phyloP scores from a whole-genome alignment of 257 asterid genomes.

The Cruciata laevipes region DNA sequence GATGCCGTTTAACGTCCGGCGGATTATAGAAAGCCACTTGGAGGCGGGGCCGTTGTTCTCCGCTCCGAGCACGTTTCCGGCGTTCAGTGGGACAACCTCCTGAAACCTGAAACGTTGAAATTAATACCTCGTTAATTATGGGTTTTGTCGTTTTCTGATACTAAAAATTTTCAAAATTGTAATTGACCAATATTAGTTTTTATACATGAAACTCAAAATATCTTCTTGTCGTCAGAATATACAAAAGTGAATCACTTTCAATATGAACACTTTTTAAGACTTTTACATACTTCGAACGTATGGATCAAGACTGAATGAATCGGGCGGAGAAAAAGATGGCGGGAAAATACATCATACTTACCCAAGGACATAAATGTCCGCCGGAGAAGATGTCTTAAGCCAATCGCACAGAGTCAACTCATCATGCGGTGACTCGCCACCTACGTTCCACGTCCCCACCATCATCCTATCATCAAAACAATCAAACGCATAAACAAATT shows the following conservation, averaged over 20 bases:
- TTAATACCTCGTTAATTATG: not conserved
- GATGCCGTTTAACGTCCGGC: slow-evolving; percentile 39
- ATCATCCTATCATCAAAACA: slow-evolving; percentile 41
- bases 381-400: slow-evolving; percentile 47
- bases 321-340: not conserved
- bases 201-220: not conserved
- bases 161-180: not conserved
- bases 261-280: not conserved
- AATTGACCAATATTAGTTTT: not conserved
- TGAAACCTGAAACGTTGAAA: slow-evolving; percentile 48
- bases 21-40: slow-evolving; percentile 63
- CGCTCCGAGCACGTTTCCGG: slow-evolving; percentile 72
- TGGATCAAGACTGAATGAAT: not conserved
- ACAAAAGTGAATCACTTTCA: not conserved
- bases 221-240: not conserved
- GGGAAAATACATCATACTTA: slow-evolving; percentile 24
- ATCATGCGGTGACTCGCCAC: slow-evolving; percentile 70
- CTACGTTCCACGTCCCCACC: slow-evolving; percentile 97
- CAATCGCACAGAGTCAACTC: slow-evolving; percentile 55
- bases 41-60: slow-evolving; percentile 64
- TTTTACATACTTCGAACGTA: not conserved
- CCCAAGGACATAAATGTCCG: slow-evolving; percentile 88
- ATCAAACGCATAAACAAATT: no score
- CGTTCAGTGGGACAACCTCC: slow-evolving; percentile 82
- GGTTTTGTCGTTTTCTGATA: not conserved